These are phyloP conservation scores for Stemphylium beticola DNA, from an alignment of 2,329 filamentous ascomycete species.

Conservation along the genomic window DNA sequence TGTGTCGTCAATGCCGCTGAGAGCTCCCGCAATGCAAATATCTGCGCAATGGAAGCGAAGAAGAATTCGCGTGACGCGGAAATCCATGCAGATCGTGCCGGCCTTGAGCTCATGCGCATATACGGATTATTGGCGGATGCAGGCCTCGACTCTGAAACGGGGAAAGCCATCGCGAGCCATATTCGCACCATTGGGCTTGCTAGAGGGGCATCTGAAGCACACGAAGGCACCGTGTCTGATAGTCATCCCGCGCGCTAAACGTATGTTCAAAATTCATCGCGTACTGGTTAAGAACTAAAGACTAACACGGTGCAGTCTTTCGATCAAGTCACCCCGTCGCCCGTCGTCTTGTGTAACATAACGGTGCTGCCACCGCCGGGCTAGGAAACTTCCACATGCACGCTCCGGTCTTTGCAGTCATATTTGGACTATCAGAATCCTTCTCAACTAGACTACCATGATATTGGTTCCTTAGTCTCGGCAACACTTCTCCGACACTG, in stretches of 20 bases:
- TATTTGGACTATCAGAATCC: no score
- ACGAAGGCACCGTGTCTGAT: not conserved
- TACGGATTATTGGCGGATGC: constrained; percentile 14
- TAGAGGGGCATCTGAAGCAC: not conserved
- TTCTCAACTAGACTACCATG: no score
- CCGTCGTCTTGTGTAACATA: no score
- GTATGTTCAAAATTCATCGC: no score
- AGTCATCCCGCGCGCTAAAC: no score
- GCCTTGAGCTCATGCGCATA: constrained; percentile 15
- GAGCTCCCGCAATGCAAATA: constrained; percentile 23
- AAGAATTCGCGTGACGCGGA: constrained; percentile 32
- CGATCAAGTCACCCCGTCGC: no score
- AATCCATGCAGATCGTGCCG: constrained; percentile 18
- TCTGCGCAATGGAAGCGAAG: constrained; percentile 25
- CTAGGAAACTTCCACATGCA: no score
- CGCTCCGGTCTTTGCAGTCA: no score
- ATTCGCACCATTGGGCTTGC: not conserved
- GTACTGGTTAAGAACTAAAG: no score
- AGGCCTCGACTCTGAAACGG: constrained; percentile 18
- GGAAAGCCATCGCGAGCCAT: constrained; percentile 13
- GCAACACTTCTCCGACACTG: not conserved
- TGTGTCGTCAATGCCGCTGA: constrained; percentile 28
- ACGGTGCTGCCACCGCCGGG: no score
- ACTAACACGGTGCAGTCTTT: no score
- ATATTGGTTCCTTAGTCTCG: no score